Evolutionary conservation across 2,329 filamentous ascomycete species (phyloP), one percentile per base, ranked within the genome.

Genomic region (Penicillium verrucosum): DNA sequence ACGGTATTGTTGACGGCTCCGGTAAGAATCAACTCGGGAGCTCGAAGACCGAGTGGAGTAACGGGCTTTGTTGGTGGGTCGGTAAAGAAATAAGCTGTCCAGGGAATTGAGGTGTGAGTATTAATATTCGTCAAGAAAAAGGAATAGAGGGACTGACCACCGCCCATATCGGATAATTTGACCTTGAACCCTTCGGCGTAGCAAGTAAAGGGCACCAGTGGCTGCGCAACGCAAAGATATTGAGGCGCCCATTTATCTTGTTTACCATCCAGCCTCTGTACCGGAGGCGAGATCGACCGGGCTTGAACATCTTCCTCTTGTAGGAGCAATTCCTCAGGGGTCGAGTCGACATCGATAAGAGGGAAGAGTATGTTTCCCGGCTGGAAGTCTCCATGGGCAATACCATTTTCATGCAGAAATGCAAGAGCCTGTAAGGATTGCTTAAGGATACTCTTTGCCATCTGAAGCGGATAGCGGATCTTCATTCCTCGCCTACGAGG

Each of bases 121-220:
- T 29, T 29, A 29, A 29, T 29, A 29, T 29, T 29, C 27, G 9
- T 29, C 9, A 10, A 10, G 8, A 10, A 59, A 58, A 12, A 6
- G 59, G 56, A 56, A 30, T 27, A 41, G 23, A 57, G 48, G 51
- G 48, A 59, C 60, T 65, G 14, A 65, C 64, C 64, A 45, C 68
- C 65, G 29, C 67, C 68, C 38, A 71, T 63, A 64, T 72, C 69
- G 12, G 68, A 70, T 47, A 72, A 58, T 61, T 70, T 70, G 36
- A 67, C 60, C 44, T 53, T 61, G 16, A 68, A 60, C n/a, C 65
- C 60, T 45, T 64, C 48, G 34, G 55, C 45, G 23, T 65, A 49
- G 55, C 49, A 47, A 14, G 64, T 65, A 49, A 62, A 67, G 44
- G 64, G 63, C 34, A 67, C 57, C 34, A 72, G 60, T 32, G 67